A percentile compares a stretch with the other conserved stretches of the same genome.
Evolutionary conservation across 768 basidiomycete species (phyloP).

Genomic region (Macrolepiota dolichaula): DNA sequence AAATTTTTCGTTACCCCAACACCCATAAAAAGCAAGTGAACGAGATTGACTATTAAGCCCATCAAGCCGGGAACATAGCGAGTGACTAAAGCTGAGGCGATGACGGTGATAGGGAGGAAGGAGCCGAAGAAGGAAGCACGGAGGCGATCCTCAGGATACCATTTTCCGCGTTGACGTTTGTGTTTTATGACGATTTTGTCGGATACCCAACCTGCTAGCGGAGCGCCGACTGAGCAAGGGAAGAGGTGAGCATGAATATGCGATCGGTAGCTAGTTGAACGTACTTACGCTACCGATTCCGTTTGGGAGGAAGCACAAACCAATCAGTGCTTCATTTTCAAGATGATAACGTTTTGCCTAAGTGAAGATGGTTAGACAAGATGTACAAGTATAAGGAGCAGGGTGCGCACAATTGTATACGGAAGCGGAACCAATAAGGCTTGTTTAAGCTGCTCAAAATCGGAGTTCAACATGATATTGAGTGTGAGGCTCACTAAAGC

Average conservation of each 20-base stretch:
- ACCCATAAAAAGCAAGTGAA: conserved; percentile 61
- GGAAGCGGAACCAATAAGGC: background rate
- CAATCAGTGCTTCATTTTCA: conserved; percentile 52
- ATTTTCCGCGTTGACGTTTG: conserved; percentile 44
- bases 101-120: conserved; percentile 51
- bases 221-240: conserved; percentile 48
- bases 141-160: conserved; percentile 70
- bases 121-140: conserved; percentile 48
- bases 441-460: background rate
- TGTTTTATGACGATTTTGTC: conserved; percentile 49
- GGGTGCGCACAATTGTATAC: conserved; percentile 7
- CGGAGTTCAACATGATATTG: background rate
- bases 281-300: conserved; percentile 58
- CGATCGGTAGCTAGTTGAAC: background rate
- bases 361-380: background rate
- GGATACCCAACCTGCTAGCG: conserved; percentile 55
- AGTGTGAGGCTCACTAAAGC: conserved; percentile 37
- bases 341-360: conserved; percentile 60
- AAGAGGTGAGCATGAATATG: background rate
- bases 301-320: conserved; percentile 57
- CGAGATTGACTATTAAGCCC: conserved; percentile 48
- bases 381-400: conserved; percentile 11
- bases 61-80: conserved; percentile 43
- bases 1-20: conserved; percentile 55
- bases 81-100: conserved; percentile 45